A percentile compares a stretch with the other conserved stretches of the same genome.
Conservation (phyloP, 106 monocot species). For the Dendrobium catenatum region DNA sequence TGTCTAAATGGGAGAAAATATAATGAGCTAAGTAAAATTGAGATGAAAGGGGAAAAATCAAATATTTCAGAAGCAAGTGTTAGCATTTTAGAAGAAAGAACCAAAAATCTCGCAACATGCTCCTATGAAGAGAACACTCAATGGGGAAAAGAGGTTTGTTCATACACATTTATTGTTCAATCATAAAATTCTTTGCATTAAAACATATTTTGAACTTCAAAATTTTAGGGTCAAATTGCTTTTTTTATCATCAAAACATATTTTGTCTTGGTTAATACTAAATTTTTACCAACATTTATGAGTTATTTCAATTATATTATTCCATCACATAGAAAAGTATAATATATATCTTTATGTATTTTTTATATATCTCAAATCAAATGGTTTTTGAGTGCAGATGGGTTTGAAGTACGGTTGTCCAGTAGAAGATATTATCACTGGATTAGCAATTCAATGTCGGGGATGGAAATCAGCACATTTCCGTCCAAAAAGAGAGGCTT, state of each 20-base stretch:
- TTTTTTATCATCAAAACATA: neutral
- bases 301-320: too few species aligned
- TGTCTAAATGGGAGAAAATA: slow-evolving; percentile 19
- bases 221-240: neutral
- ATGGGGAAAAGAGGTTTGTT: slow-evolving; percentile 46
- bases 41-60: neutral
- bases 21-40: neutral
- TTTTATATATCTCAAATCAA: neutral
- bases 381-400: slow-evolving; percentile 24
- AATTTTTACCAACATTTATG: too few species aligned
- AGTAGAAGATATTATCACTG: slow-evolving; percentile 72
- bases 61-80: slow-evolving; percentile 9
- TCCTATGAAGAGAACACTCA: slow-evolving; percentile 32
- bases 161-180: neutral
- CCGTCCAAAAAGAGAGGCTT: slow-evolving; percentile 34
- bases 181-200: too few species aligned
- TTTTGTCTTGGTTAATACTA: neutral
- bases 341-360: neutral
- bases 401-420: slow-evolving; percentile 62
- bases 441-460: slow-evolving; percentile 64
- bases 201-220: too few species aligned
- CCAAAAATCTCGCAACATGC: slow-evolving; percentile 17
- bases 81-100: slow-evolving; percentile 19
- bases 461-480: slow-evolving; percentile 67
- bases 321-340: too few species aligned